A percentile compares a stretch with the other conserved stretches of the same genome.
Evolutionary conservation across 176 grass and related monocot genomes (phyloP).

Genomic region (Rhynchospora breviuscula): DNA sequence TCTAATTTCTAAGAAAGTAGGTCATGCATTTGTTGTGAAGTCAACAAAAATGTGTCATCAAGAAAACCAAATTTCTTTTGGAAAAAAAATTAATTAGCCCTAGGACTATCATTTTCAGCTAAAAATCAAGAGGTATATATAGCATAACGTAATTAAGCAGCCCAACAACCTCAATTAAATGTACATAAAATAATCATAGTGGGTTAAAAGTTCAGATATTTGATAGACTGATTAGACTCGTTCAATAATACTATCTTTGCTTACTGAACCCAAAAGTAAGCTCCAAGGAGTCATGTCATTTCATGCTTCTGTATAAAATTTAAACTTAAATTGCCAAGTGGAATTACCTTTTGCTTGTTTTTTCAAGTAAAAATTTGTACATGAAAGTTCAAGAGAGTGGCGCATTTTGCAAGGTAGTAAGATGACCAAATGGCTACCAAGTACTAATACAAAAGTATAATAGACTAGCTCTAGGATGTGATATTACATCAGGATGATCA

Average conservation of each 20-base stretch:
- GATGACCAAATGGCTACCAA: neutral
- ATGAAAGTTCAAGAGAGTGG: neutral
- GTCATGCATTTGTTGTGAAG: neutral
- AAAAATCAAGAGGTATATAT: neutral
- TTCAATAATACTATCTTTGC: neutral
- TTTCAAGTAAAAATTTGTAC: neutral
- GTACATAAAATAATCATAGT: neutral
- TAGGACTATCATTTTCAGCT: neutral
- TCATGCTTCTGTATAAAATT: neutral
- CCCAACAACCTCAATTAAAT: slow-evolving; percentile 14
- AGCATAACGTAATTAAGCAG: neutral
- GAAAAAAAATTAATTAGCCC: neutral
- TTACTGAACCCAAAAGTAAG: neutral
- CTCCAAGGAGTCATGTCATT: neutral
- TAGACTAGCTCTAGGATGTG: neutral
- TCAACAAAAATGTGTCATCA: neutral
- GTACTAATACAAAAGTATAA: neutral
- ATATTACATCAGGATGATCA: neutral
- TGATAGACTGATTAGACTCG: neutral
- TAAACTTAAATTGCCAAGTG: neutral
- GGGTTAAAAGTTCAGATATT: neutral
- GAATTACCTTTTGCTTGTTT: neutral
- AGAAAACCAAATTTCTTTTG: neutral
- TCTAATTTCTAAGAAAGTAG: slow-evolving; percentile 16
- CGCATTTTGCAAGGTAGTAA: neutral